Evolutionary conservation across 2,329 filamentous ascomycete genomes (phyloP), one percentile per base, ranked within the genome.

Genomic region (Aspergillus pseudoviridinutans): DNA sequence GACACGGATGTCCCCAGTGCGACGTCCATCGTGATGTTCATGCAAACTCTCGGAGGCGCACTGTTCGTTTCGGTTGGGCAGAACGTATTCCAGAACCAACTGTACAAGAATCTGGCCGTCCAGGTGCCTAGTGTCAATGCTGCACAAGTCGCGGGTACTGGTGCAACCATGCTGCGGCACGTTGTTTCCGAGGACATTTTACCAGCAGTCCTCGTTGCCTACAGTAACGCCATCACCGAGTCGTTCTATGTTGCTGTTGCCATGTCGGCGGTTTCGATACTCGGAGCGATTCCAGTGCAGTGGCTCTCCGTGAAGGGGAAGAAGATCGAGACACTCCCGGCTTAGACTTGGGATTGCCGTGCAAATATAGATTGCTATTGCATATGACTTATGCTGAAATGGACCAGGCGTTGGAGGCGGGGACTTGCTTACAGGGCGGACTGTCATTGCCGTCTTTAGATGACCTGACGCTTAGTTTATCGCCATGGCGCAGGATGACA

Each of bases 241-340:
- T 72, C 74, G 0, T 78, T 73, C 61, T 76, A 76, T 56, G 70
- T 73, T n/a, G 61, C 66, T 22, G 67, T 76, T 4, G 73, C 69
- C 1, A 74, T 77, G 69, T 66, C 68, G 9, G 69, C 67, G n/a
- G 51, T 76, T 41, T 67, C 66, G 2, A 58, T 74, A 4, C 44
- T 76, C 35, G 71, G 69, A 0, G 68, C 71, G 1, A 58, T 74
- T 27, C 71, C 69, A 32, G 61, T 78, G 12, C 69, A 77, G 58
- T 78, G 76, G 76, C 67, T 74, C 53, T 75, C 70, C 3, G 72
- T 78, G 27, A 77, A 74, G 61, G 71, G 69, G 4, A 72, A 65
- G 55, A 70, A 68, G 29, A 52, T 71, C 47, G 66, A 71, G n/a
- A 54, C 64, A 53, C 38, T 54, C 8, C 49, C 64, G 8, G 64